A percentile compares a stretch with the other conserved stretches of the same genome.
These are phyloP conservation scores for Penicillium lividum DNA, from an alignment of 495 filamentous ascomycete species.

Conservation along the genomic window DNA sequence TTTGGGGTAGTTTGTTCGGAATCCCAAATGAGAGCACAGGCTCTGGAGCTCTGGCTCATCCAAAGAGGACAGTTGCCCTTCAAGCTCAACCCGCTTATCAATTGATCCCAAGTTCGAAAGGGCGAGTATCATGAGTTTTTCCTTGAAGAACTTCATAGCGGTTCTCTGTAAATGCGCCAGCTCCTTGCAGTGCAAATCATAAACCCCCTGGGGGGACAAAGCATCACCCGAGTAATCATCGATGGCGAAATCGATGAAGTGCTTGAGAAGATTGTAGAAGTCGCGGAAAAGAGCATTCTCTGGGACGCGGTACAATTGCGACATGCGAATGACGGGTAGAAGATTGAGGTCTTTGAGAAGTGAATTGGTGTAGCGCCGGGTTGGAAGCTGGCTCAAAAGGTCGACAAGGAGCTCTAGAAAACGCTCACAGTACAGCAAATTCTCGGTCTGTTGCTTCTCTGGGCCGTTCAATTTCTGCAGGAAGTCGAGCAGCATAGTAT, in stretches of 20 bases:
- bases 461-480: constrained; percentile 67
- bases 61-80: constrained; percentile 71
- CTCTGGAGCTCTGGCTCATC: constrained; percentile 70
- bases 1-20: constrained; percentile 78
- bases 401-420: constrained; percentile 91
- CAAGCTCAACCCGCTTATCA: constrained; percentile 74
- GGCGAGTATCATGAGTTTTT: constrained; percentile 86
- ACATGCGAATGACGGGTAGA: constrained; percentile 77
- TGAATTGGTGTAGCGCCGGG: constrained; percentile 89
- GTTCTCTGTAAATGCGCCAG: constrained; percentile 80
- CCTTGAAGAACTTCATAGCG: constrained; percentile 80
- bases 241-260: constrained; percentile 85
- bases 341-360: constrained; percentile 89
- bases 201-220: constrained; percentile 67
- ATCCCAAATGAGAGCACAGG: constrained; percentile 69
- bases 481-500: constrained; percentile 82
- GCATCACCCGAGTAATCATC: constrained; percentile 88
- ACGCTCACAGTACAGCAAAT: constrained; percentile 83
- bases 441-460: constrained; percentile 53
- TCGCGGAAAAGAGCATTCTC: constrained; percentile 81
- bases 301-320: constrained; percentile 71
- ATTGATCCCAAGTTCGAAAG: constrained; percentile 91
- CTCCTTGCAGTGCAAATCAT: constrained; percentile 73
- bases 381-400: constrained; percentile 90
- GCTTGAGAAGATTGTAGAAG: constrained; percentile 71